phyloP scores from a whole-genome alignment of 495 filamentous ascomycete genomes.

The Talaromyces borbonicus region DNA sequence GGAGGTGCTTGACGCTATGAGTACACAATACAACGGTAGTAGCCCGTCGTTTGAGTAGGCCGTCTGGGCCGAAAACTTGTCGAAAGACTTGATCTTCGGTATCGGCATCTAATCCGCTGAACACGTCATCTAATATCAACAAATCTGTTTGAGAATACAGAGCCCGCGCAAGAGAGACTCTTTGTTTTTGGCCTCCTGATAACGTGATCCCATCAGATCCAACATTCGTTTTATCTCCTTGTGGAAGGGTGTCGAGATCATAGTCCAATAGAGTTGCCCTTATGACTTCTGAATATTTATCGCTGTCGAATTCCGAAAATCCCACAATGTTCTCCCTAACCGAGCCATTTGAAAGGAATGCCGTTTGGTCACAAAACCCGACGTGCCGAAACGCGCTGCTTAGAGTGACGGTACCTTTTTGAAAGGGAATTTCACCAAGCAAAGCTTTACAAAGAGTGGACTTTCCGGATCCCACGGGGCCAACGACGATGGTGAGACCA shows the following conservation, averaged over 20 bases:
- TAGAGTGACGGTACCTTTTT: slow-evolving; percentile 9
- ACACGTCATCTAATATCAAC: slow-evolving; percentile 48
- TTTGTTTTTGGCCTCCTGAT: slow-evolving; percentile 51
- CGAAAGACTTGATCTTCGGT: slow-evolving; percentile 53
- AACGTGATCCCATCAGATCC: slow-evolving; percentile 55
- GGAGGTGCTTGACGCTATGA: slow-evolving; percentile 16
- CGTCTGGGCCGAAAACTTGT: slow-evolving; percentile 43
- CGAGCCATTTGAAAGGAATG: slow-evolving; percentile 48
- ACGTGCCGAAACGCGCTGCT: slow-evolving; percentile 14
- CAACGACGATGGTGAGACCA: slow-evolving; percentile 17
- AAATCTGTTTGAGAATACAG: slow-evolving; percentile 45
- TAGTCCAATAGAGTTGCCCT: slow-evolving; percentile 47
- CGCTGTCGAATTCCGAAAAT: slow-evolving; percentile 39
- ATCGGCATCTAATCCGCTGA: slow-evolving; percentile 50
- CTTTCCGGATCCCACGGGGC: slow-evolving; percentile 20
- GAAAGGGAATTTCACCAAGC: slow-evolving; percentile 18
- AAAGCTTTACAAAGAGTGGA: slow-evolving; percentile 20
- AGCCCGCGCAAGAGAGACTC: slow-evolving; percentile 39
- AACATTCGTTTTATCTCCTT: slow-evolving; percentile 47
- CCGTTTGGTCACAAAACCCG: slow-evolving; percentile 41
- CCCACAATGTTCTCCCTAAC: slow-evolving; percentile 49
- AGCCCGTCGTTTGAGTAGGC: slow-evolving; percentile 38
- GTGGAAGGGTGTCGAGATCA: slow-evolving; percentile 44
- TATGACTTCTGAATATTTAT: slow-evolving; percentile 53
- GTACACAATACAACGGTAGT: slow-evolving; percentile 29